Percentiles rank a stretch among this genome's conserved stretches.
Conservation (phyloP, 192 early-diverging fungal genomes). For the Coemansia sp. region DNA sequence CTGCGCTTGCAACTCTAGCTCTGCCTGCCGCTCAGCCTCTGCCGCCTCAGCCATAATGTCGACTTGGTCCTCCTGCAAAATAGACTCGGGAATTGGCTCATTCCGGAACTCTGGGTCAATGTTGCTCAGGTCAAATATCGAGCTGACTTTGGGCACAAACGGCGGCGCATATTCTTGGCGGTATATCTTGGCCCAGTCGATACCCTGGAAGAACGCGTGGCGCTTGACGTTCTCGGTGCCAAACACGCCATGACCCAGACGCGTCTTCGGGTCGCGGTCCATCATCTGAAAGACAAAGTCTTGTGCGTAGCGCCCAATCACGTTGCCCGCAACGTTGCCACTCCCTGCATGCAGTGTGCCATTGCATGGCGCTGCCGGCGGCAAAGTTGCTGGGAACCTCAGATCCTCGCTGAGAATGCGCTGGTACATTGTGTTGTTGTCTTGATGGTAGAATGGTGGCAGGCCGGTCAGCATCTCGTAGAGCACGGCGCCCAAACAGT, state of each 20-base stretch:
- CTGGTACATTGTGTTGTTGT: constrained; percentile 52
- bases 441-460: constrained; percentile 62
- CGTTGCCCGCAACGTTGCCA: constrained; percentile 17
- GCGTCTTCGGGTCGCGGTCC: constrained; percentile 60
- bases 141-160: constrained; percentile 64
- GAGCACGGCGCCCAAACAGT: constrained; percentile 70
- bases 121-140: constrained; percentile 54
- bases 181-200: constrained; percentile 68
- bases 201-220: constrained; percentile 62
- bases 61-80: constrained; percentile 40
- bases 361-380: constrained; percentile 26
- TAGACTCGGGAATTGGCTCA: constrained; percentile 48
- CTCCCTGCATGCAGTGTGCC: constrained; percentile 21
- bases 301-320: constrained; percentile 33
- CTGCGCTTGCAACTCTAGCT: constrained; percentile 41
- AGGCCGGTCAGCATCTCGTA: constrained; percentile 66
- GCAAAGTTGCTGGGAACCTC: constrained; percentile 37
- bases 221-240: constrained; percentile 63
- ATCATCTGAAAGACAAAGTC: constrained; percentile 57
- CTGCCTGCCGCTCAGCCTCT: constrained; percentile 44
- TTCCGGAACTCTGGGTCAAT: constrained; percentile 57
- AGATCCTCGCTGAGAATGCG: constrained; percentile 45
- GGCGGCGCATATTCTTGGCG: constrained; percentile 65
- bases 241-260: constrained; percentile 60
- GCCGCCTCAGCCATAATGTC: constrained; percentile 39